A percentile compares a stretch with the other conserved stretches of the same genome.
Conservation (phyloP, 1,284 basidiomycete species). For the Rhodofomes roseus region DNA sequence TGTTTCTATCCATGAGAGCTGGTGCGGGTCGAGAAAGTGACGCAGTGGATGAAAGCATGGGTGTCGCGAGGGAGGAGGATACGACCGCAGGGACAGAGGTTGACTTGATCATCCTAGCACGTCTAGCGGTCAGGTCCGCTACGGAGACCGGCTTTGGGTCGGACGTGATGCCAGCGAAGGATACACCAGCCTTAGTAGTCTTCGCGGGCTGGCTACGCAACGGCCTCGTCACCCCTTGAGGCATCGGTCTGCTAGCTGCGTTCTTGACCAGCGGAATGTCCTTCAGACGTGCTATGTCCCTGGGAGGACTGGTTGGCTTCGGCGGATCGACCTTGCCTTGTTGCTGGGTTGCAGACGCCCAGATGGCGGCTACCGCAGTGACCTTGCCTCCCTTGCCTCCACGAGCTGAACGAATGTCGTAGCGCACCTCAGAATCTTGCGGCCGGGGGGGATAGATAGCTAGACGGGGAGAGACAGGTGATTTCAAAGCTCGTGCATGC, state of each 20-base stretch:
- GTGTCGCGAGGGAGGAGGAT: slow-evolving; percentile 66
- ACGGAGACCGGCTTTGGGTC: slow-evolving; percentile 10
- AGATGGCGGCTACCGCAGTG: slow-evolving; percentile 67
- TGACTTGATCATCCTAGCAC: slow-evolving; percentile 42
- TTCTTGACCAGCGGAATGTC: neutral
- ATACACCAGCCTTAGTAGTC: neutral
- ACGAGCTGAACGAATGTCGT: slow-evolving; percentile 72
- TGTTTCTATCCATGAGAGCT: slow-evolving; percentile 16
- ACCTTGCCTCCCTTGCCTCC: slow-evolving; percentile 77
- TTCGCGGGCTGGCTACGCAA: neutral
- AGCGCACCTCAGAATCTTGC: slow-evolving; percentile 51
- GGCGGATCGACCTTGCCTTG: slow-evolving; percentile 3
- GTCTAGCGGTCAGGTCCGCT: slow-evolving; percentile 24
- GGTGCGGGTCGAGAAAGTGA: slow-evolving; percentile 54
- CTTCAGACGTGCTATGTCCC: neutral
- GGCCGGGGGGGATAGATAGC: slow-evolving; percentile 32
- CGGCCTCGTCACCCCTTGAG: neutral
- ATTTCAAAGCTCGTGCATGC: neutral
- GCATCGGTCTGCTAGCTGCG: neutral
- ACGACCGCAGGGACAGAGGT: slow-evolving; percentile 61
- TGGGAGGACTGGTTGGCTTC: slow-evolving; percentile 6
- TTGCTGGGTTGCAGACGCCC: slow-evolving; percentile 45
- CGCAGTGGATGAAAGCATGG: slow-evolving; percentile 68
- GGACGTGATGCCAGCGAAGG: neutral
- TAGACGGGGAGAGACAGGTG: slow-evolving; percentile 12